Evolutionary conservation across 805 yeast species (phyloP).

Genomic region (Candida corydali): DNA sequence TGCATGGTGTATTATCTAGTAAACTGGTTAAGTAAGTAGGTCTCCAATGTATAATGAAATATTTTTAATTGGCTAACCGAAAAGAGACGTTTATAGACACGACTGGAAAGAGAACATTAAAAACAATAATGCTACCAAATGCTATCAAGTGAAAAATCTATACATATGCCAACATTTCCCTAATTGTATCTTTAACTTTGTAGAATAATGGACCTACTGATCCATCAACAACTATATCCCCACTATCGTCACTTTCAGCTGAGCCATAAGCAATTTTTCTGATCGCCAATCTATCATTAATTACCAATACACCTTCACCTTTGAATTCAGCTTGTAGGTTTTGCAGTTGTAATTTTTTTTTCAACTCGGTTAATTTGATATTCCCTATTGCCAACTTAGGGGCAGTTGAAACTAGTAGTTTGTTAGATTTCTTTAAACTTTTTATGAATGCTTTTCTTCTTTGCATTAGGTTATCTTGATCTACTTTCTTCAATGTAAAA

Average conservation of each 20-base stretch:
- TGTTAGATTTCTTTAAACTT: background rate
- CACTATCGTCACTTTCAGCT: constrained; percentile 52
- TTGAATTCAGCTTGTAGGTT: constrained; percentile 81
- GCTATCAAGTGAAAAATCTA: constrained; percentile 17
- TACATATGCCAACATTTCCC: constrained; percentile 72
- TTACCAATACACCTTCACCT: constrained; percentile 89
- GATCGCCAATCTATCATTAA: constrained; percentile 72
- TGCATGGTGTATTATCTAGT: constrained; percentile 26
- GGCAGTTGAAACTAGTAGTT: constrained; percentile 9
- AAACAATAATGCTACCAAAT: background rate
- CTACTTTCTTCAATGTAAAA: constrained; percentile 26
- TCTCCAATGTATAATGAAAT: constrained; percentile 6
- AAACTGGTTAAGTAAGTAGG: too few relatives aligned
- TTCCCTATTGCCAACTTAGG: constrained; percentile 79
- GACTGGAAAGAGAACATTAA: background rate
- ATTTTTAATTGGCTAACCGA: constrained; percentile 11
- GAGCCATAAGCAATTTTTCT: constrained; percentile 52
- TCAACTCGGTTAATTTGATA: constrained; percentile 75
- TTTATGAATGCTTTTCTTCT: constrained; percentile 10
- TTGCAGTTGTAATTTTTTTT: constrained; percentile 50
- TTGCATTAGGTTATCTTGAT: constrained; percentile 13
- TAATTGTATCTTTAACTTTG: constrained; percentile 66
- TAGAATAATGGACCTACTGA: constrained; percentile 70
- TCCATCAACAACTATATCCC: constrained; percentile 85
- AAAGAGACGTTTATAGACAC: background rate